A percentile compares a stretch with the other conserved stretches of the same genome.
Evolutionary conservation across 2,329 filamentous ascomycete species (phyloP).

Genomic region (Curvularia eragrostidis): DNA sequence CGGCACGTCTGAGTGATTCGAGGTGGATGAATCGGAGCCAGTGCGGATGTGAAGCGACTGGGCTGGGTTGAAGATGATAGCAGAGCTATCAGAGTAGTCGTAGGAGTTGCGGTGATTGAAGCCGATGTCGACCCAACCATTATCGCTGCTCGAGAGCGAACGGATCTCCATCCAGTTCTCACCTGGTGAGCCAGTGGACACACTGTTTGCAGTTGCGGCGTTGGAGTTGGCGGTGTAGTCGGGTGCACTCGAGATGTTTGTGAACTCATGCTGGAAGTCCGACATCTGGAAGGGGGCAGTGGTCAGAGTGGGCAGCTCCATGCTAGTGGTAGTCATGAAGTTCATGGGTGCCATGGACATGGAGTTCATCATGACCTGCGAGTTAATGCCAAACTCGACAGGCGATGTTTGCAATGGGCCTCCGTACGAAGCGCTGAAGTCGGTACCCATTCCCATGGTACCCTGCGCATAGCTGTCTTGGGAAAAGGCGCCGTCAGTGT

Average conservation of each 20-base stretch:
- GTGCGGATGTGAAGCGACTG: slow-evolving; percentile 88
- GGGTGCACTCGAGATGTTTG: slow-evolving; percentile 59
- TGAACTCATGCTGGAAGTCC: slow-evolving; percentile 76
- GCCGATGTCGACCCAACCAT: slow-evolving; percentile 80
- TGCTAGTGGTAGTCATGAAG: slow-evolving; percentile 51
- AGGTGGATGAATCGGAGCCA: slow-evolving; percentile 86
- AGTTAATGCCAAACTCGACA: slow-evolving; percentile 55
- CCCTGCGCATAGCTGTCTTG: slow-evolving; percentile 34
- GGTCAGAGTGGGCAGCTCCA: slow-evolving; percentile 54
- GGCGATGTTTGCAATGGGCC: slow-evolving; percentile 55
- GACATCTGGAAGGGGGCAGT: slow-evolving; percentile 55
- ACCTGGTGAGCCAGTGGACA: slow-evolving; percentile 70
- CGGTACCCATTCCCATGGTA: slow-evolving; percentile 44
- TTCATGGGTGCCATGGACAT: slow-evolving; percentile 19
- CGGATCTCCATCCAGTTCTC: slow-evolving; percentile 85
- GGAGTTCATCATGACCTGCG: slow-evolving; percentile 32
- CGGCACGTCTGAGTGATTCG: slow-evolving; percentile 69
- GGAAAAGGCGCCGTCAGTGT: slow-evolving; percentile 40
- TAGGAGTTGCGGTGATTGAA: slow-evolving; percentile 71
- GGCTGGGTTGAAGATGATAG: slow-evolving; percentile 86
- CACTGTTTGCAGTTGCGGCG: slow-evolving; percentile 40
- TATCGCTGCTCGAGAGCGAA: slow-evolving; percentile 84
- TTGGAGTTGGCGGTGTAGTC: slow-evolving; percentile 51
- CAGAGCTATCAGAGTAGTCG: slow-evolving; percentile 65
- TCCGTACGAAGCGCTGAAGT: slow-evolving; percentile 51